Evolutionary conservation across 2,329 filamentous ascomycete genomes (phyloP).

Genomic region (Orbilia brochopaga): DNA sequence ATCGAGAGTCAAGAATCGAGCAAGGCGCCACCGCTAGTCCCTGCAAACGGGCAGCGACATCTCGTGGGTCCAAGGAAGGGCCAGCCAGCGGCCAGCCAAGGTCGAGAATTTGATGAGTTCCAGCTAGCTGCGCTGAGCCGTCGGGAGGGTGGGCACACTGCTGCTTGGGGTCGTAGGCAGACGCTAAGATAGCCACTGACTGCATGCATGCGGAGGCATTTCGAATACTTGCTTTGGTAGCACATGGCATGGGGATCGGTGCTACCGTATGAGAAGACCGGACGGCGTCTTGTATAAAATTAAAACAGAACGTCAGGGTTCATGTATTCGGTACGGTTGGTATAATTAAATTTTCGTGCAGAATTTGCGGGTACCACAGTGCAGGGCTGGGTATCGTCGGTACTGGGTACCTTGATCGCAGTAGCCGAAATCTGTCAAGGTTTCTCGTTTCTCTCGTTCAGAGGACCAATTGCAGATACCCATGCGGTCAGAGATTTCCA

Average conservation of each 20-base stretch:
- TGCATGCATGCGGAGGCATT: conserved; percentile 31
- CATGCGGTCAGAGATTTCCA: not conserved
- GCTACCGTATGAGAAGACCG: conserved; percentile 24
- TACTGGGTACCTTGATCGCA: too few relatives aligned
- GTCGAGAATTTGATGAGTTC: conserved; percentile 20
- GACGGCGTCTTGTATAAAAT: conserved; percentile 4
- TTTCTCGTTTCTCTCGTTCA: not conserved
- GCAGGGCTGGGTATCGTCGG: too few relatives aligned
- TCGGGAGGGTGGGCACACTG: conserved; percentile 13
- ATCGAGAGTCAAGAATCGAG: conserved; percentile 33
- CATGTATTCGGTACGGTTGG: conserved; percentile 22
- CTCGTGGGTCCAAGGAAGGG: conserved; percentile 11
- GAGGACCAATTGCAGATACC: not conserved
- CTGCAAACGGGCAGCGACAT: conserved; percentile 33
- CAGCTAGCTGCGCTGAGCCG: conserved; percentile 9
- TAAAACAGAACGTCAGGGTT: conserved; percentile 21
- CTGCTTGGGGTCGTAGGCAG: conserved; percentile 26
- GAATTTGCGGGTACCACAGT: too few relatives aligned
- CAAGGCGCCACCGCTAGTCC: conserved; percentile 33
- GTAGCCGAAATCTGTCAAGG: not conserved
- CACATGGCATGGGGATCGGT: conserved; percentile 21
- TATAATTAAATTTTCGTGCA: conserved; percentile 9
- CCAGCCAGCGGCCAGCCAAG: conserved; percentile 34
- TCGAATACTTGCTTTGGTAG: conserved; percentile 9
- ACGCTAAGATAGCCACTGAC: conserved; percentile 29